Conservation (phyloP, 495 filamentous ascomycete species). For the Baudoinia panamericana region DNA sequence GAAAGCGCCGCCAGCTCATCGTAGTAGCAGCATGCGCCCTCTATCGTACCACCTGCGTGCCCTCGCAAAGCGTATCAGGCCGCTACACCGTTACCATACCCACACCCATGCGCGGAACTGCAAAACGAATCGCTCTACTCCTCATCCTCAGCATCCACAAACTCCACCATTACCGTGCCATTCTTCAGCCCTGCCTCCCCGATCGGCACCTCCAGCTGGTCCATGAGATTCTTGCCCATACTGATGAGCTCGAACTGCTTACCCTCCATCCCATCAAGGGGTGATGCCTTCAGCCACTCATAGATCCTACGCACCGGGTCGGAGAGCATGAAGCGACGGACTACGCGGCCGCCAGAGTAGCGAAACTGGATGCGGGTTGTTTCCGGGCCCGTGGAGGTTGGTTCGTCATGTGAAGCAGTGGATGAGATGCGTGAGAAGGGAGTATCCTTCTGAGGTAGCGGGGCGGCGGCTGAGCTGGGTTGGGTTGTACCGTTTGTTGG, state of each 20-base stretch:
- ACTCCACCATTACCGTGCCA: conserved; percentile 87
- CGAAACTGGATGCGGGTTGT: conserved; percentile 86
- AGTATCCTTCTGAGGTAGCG: conserved; percentile 27
- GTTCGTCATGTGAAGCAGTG: conserved; percentile 63
- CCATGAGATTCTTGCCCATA: conserved; percentile 70
- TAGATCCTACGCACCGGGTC: conserved; percentile 75
- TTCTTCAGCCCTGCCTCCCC: conserved; percentile 77
- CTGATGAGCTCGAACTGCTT: conserved; percentile 73
- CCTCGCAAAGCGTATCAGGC: conserved; percentile 2
- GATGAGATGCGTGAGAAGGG: conserved; percentile 56
- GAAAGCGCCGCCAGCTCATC: no score
- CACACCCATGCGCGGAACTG: no score
- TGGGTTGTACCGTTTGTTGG: conserved; percentile 5
- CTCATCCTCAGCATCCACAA: conserved; percentile 47
- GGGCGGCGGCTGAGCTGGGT: conserved; percentile 9
- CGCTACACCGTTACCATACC: no score
- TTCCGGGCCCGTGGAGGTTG: conserved; percentile 48
- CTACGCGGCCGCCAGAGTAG: conserved; percentile 64
- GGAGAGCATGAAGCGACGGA: conserved; percentile 66
- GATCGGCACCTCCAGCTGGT: conserved; percentile 53
- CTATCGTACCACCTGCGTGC: no score
- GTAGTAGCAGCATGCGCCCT: no score
- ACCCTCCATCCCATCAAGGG: conserved; percentile 61
- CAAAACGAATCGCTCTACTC: no score
- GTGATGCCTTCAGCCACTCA: conserved; percentile 89